phyloP scores from a whole-genome alignment of 1,139 yeast genomes.

The Kodamaea sp. region DNA sequence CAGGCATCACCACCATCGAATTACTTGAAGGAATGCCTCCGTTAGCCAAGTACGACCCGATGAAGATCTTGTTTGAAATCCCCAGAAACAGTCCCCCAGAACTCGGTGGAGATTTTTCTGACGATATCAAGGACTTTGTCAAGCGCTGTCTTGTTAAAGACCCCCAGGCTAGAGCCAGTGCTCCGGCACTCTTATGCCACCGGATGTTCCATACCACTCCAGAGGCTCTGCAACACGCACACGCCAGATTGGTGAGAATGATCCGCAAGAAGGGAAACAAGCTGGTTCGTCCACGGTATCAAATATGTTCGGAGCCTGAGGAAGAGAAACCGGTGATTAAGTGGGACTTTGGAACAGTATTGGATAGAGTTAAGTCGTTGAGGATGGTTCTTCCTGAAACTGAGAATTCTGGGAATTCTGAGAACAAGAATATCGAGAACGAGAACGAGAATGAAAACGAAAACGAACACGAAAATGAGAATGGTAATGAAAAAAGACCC shows the following conservation, averaged over 20 bases:
- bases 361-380: too few relatives aligned
- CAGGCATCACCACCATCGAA: constrained; percentile 82
- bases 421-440: too few relatives aligned
- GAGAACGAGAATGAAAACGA: too few relatives aligned
- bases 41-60: constrained; percentile 64
- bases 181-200: constrained; percentile 42
- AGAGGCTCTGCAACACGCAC: constrained; percentile 16
- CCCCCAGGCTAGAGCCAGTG: constrained; percentile 54
- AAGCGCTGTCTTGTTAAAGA: constrained; percentile 58
- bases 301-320: too few relatives aligned
- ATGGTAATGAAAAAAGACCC: too few relatives aligned
- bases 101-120: constrained; percentile 46
- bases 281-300: constrained; percentile 11
- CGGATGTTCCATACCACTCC: constrained; percentile 52
- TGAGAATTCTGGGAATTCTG: too few relatives aligned
- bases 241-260: constrained; percentile 10
- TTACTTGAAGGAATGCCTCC: constrained; percentile 76
- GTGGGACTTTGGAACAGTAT: constrained; percentile 7
- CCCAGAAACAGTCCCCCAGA: constrained; percentile 71
- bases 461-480: too few relatives aligned
- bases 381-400: too few relatives aligned
- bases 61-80: constrained; percentile 71
- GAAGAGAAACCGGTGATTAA: constrained; percentile 1
- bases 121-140: constrained; percentile 60
- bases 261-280: constrained; percentile 6